These are phyloP conservation scores for Neophaeococcomyces aloes DNA, from an alignment of 2,329 filamentous ascomycete genomes.

Conservation along the genomic window DNA sequence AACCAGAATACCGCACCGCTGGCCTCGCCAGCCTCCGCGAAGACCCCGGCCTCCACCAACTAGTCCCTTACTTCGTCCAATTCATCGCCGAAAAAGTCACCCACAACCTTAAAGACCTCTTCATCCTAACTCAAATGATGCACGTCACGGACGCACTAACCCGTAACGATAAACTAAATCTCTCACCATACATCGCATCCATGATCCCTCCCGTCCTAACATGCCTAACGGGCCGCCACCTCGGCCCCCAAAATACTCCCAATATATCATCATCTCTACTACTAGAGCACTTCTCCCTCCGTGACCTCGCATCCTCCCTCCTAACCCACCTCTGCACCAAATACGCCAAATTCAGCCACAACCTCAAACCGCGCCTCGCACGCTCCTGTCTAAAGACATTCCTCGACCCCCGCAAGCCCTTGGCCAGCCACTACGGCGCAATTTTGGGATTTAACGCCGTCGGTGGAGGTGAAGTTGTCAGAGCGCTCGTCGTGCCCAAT, in stretches of 20 bases:
- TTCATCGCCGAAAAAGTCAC: constrained; percentile 95
- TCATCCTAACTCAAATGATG: constrained; percentile 86
- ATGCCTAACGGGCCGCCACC: constrained; percentile 73
- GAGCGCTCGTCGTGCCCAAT: constrained; percentile 55
- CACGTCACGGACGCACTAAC: constrained; percentile 75
- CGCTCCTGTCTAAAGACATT: constrained; percentile 90
- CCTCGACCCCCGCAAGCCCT: constrained; percentile 72
- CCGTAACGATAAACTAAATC: constrained; percentile 68
- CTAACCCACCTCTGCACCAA: constrained; percentile 69
- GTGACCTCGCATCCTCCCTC: constrained; percentile 73
- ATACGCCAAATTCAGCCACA: constrained; percentile 69
- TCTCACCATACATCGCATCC: constrained; percentile 56
- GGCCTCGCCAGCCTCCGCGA: constrained; percentile 75
- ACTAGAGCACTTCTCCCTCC: constrained; percentile 61
- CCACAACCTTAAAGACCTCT: constrained; percentile 73
- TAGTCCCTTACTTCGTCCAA: constrained; percentile 92
- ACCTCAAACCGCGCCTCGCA: constrained; percentile 76
- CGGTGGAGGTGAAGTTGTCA: constrained; percentile 57
- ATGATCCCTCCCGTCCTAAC: constrained; percentile 83
- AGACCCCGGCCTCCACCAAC: constrained; percentile 87
- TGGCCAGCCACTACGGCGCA: constrained; percentile 80
- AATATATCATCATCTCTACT: constrained; percentile 24
- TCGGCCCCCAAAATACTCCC: too few relatives aligned
- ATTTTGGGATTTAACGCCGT: constrained; percentile 69
- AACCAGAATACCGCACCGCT: constrained; percentile 75